Conservation (phyloP, 768 basidiomycete species). For the Coprinopsis sp. region DNA sequence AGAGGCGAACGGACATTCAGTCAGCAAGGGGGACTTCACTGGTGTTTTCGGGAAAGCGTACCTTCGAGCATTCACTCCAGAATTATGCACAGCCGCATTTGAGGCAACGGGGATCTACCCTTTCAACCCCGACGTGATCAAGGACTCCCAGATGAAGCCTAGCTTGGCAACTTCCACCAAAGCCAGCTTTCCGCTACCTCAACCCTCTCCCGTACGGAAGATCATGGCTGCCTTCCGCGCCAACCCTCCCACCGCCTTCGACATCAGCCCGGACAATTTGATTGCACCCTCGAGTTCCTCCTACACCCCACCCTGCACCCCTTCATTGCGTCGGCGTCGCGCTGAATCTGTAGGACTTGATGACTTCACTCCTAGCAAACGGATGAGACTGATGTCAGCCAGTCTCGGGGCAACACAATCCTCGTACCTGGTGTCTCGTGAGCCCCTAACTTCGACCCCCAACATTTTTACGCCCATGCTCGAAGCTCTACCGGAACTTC, state of each 20-base stretch:
- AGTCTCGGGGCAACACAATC: no score
- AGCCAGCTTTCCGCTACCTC: constrained; percentile 21
- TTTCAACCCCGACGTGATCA: constrained; percentile 24
- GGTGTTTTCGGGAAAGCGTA: constrained; percentile 23
- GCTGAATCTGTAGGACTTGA: no score
- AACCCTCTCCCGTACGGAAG: constrained; percentile 19
- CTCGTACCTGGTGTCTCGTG: no score
- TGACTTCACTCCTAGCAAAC: no score
- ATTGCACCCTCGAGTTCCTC: no score
- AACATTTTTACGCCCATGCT: no score
- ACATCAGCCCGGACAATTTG: no score
- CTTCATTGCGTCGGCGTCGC: no score
- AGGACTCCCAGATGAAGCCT: constrained; percentile 22
- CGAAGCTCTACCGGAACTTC: no score
- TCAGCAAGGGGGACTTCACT: constrained; percentile 24
- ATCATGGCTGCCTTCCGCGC: constrained; percentile 12
- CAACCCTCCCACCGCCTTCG: background rate
- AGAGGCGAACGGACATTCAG: constrained; percentile 9
- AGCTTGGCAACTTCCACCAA: constrained; percentile 22
- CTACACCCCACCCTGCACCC: no score
- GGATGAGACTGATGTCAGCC: no score
- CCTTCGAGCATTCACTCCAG: constrained; percentile 20
- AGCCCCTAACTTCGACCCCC: no score
- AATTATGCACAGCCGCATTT: constrained; percentile 26
- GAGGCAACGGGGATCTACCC: constrained; percentile 25